A percentile compares a stretch with the other conserved stretches of the same genome.
Conservation (phyloP, 2,329 filamentous ascomycete genomes). For the Colletotrichum endophyticum region DNA sequence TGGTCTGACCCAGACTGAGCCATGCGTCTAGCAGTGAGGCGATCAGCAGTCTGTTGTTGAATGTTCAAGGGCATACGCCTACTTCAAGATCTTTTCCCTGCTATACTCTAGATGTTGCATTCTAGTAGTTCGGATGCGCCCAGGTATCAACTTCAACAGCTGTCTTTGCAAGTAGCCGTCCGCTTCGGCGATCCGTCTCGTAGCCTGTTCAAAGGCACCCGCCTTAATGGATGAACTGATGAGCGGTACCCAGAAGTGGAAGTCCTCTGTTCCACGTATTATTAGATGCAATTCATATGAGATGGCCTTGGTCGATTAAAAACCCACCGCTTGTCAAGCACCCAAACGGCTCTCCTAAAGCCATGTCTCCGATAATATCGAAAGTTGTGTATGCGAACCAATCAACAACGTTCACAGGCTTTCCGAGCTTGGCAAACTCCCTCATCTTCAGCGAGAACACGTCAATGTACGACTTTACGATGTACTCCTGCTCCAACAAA, state of each 20-base stretch:
- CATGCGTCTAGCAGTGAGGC: not conserved
- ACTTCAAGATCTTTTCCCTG: not conserved
- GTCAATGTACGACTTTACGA: not conserved
- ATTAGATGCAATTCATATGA: not conserved
- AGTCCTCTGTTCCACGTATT: not conserved
- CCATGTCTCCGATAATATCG: constrained; percentile 49
- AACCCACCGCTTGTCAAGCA: constrained; percentile 21
- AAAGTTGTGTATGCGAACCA: constrained; percentile 43
- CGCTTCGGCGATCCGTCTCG: not conserved
- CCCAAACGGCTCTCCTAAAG: constrained; percentile 48
- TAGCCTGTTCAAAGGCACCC: constrained; percentile 1
- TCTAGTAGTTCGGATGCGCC: not conserved
- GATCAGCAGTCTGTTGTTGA: not conserved
- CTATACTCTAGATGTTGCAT: not conserved
- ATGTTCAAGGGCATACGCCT: too few relatives aligned
- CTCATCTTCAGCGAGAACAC: not conserved
- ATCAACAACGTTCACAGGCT: constrained; percentile 27
- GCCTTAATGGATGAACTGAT: constrained; percentile 9
- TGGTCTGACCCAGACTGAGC: not conserved
- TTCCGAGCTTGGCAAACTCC: not conserved
- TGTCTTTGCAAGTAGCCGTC: not conserved
- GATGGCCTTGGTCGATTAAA: not conserved
- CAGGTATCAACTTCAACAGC: not conserved
- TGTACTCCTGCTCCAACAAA: constrained; percentile 3
- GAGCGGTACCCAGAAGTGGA: constrained; percentile 2